Evolutionary conservation across 163 green algal species (phyloP), one percentile per base, ranked within the genome.

Genomic region (Chlamydomonas reinhardtii): DNA sequence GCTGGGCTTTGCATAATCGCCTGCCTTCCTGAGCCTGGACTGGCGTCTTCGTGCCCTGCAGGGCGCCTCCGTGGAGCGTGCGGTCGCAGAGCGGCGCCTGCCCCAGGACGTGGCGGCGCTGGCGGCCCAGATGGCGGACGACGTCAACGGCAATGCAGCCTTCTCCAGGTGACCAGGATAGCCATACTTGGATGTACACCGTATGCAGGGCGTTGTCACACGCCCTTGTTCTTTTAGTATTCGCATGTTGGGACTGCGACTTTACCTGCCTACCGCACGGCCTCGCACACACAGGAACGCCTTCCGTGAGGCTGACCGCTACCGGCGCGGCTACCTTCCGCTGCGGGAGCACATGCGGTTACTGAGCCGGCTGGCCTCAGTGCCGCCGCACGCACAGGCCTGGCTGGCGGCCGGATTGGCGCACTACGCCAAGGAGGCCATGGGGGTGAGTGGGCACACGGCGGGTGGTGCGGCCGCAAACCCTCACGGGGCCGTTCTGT

Each of bases 121-220:
- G 56, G 69, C 69, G 27, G 69, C 70, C 0, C 80, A 37, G 27
- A 59, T 86, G 35, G 80, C 80, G 70, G 80, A 86, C 1, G 80
- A 79, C 56, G 56, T 86, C 34, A 48, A 32, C 29, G 80, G 80
- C 56, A 86, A 79, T n/a, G 70, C 32, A 3, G 80, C 80, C 35
- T 77, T 70, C 27, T 8, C 62, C 29, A 32, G 27, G 62, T 70
- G 27, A 31, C 9, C 22, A 8, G 39, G 39, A 48, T 48, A 14
- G 39, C 39, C n/a, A n/a, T n/a, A n/a, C n/a, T n/a, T n/a, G n/a
- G n/a, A n/a, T n/a, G n/a, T n/a, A n/a, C n/a, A n/a, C n/a, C n/a
- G n/a, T n/a, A n/a, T n/a, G n/a, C n/a, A n/a, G n/a, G n/a, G n/a
- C n/a, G n/a, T n/a, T n/a, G n/a, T n/a, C n/a, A n/a, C n/a, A n/a